A percentile compares a stretch with the other conserved stretches of the same genome.
phyloP scores from a whole-genome alignment of 139 green algal genomes.

The Tetradesmus obliquus region DNA sequence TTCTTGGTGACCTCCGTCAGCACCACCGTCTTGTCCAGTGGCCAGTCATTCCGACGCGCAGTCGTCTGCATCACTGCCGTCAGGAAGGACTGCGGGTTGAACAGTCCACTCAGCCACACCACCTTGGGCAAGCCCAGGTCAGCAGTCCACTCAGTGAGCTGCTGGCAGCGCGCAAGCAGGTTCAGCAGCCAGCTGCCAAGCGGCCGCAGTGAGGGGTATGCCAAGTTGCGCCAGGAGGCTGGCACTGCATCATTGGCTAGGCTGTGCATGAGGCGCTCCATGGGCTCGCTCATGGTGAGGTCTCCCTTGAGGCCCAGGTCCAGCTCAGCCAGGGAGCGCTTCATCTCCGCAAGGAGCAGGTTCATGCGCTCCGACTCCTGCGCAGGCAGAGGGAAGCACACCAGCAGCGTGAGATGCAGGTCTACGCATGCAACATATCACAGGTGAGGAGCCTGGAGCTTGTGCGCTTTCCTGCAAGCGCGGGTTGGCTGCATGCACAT shows the following conservation, averaged over 20 bases:
- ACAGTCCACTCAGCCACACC: constrained; percentile 89
- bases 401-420: background rate
- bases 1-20: constrained; percentile 91
- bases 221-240: constrained; percentile 79
- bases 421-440: background rate
- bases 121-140: constrained; percentile 86
- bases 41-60: constrained; percentile 90
- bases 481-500: background rate
- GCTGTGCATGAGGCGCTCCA: constrained; percentile 86
- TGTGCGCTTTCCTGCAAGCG: background rate
- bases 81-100: constrained; percentile 96
- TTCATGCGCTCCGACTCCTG: constrained; percentile 95
- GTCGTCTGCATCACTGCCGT: constrained; percentile 96
- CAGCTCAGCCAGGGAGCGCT: constrained; percentile 86
- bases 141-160: constrained; percentile 88
- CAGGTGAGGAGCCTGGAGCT: background rate
- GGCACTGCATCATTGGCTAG: constrained; percentile 80
- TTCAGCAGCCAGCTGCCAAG: constrained; percentile 79
- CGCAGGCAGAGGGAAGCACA: background rate
- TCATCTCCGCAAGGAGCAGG: constrained; percentile 85
- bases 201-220: constrained; percentile 84
- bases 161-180: constrained; percentile 78
- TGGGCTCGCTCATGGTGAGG: constrained; percentile 91
- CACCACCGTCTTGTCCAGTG: constrained; percentile 88
- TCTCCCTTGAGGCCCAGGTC: constrained; percentile 94